phyloP scores from a whole-genome alignment of 2,329 filamentous ascomycete species.

The Phialemoniopsis sp. region DNA sequence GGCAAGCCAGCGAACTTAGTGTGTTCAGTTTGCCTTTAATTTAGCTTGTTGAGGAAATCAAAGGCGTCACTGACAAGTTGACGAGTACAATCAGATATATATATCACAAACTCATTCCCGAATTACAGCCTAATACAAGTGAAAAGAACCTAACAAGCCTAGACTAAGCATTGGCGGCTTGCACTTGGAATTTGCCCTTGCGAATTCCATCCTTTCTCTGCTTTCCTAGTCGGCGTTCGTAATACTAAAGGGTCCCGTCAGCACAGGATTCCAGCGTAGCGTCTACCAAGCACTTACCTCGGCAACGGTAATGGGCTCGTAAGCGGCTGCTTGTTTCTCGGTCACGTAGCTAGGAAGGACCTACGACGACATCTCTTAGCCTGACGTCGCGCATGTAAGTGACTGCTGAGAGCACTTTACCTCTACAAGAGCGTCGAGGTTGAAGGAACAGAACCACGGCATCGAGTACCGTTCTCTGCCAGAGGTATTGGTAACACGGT shows the following conservation, averaged over 20 bases:
- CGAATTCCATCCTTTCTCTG: conserved; percentile 3
- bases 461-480: conserved; percentile 9
- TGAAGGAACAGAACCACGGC: conserved; percentile 14
- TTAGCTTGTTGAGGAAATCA: too few species aligned
- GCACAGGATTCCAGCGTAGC: too few species aligned
- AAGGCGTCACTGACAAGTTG: too few species aligned
- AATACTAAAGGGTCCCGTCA: conserved; percentile 1
- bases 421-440: conserved; percentile 8
- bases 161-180: too few species aligned
- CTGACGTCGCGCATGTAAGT: too few species aligned
- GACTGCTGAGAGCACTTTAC: too few species aligned
- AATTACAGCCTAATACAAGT: too few species aligned
- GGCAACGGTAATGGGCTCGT: conserved; percentile 5
- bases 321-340: conserved; percentile 1
- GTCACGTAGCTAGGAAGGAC: conserved; percentile 3
- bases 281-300: conserved; percentile 3
- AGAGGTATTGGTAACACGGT: conserved; percentile 11
- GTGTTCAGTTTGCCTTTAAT: too few species aligned
- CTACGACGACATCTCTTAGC: not conserved
- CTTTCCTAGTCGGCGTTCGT: conserved; percentile 1
- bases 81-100: too few species aligned
- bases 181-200: conserved; percentile 3
- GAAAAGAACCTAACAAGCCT: too few species aligned
- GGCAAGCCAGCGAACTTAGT: too few species aligned
- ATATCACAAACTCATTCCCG: too few species aligned